phyloP scores from a whole-genome alignment of 352 stramenopile species.

The Phytophthora cryptogea region DNA sequence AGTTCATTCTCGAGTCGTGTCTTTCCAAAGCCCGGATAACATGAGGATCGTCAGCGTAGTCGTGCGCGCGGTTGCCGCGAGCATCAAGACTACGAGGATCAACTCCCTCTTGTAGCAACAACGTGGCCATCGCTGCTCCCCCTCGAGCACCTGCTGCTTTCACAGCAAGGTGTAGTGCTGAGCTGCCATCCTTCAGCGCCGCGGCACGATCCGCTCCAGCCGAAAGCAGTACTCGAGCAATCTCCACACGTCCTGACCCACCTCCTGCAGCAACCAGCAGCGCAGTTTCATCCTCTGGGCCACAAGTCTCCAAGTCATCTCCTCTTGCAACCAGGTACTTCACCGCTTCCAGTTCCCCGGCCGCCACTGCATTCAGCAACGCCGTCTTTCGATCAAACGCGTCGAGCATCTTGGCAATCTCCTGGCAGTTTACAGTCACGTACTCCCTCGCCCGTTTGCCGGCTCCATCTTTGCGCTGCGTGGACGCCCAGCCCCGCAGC shows the following conservation, averaged over 20 bases:
- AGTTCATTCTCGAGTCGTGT: slow-evolving; percentile 13
- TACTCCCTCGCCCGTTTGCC: slow-evolving; percentile 26
- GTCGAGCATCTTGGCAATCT: slow-evolving; percentile 25
- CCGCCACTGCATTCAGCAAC: slow-evolving; percentile 16
- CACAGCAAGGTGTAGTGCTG: slow-evolving; percentile 24
- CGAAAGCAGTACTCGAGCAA: slow-evolving; percentile 12
- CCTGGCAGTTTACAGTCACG: slow-evolving; percentile 5
- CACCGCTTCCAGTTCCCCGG: slow-evolving; percentile 17
- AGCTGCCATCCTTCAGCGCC: slow-evolving; percentile 25
- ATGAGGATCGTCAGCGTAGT: slow-evolving; percentile 26
- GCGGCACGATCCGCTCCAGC: slow-evolving; percentile 18
- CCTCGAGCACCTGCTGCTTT: slow-evolving; percentile 29
- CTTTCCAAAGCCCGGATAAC: slow-evolving; percentile 17
- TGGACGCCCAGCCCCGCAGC: slow-evolving; percentile 22
- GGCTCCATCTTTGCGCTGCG: slow-evolving; percentile 18
- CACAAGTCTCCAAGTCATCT: slow-evolving; percentile 20
- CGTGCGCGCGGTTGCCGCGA: slow-evolving; percentile 18
- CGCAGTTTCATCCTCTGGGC: slow-evolving; percentile 20
- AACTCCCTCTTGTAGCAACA: slow-evolving; percentile 25
- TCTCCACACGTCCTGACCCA: slow-evolving; percentile 10
- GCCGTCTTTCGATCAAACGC: slow-evolving; percentile 22
- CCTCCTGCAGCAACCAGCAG: slow-evolving; percentile 23
- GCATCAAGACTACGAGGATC: slow-evolving; percentile 20
- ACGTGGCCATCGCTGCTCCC: slow-evolving; percentile 16
- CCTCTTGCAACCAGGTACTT: slow-evolving; percentile 15